Percentiles rank a stretch among this genome's conserved stretches.
Conservation (phyloP, 257 asterid genomes). For the Solanum phureja region DNA sequence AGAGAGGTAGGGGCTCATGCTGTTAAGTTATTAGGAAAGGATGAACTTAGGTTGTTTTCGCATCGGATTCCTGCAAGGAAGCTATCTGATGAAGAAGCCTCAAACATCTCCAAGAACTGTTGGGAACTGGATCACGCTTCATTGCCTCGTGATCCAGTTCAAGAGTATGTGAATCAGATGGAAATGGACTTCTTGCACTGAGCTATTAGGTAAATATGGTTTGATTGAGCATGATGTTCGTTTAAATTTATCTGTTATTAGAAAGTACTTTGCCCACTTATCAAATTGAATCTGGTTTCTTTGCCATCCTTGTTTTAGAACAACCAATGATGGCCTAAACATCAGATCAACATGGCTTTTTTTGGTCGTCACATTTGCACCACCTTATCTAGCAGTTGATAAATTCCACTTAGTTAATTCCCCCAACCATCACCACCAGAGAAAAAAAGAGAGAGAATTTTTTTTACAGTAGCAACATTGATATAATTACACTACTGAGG, state of each 20-base stretch:
- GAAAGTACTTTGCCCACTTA: neutral
- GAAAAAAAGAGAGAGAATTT: neutral
- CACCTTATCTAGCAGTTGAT: neutral
- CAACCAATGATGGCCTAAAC: neutral
- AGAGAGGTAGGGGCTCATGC: conserved; percentile 52
- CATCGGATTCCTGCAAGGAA: conserved; percentile 81
- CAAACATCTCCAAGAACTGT: conserved; percentile 57
- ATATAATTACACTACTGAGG: neutral
- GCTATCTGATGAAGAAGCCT: conserved; percentile 58
- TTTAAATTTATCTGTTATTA: neutral
- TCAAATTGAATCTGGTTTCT: neutral
- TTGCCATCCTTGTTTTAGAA: neutral
- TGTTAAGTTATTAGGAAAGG: conserved; percentile 32
- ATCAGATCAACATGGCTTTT: neutral
- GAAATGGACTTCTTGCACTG: neutral
- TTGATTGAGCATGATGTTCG: neutral
- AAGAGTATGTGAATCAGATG: neutral
- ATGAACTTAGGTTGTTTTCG: conserved; percentile 43
- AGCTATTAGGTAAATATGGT: neutral
- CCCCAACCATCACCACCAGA: neutral
- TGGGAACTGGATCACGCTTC: conserved; percentile 92
- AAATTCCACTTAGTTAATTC: neutral
- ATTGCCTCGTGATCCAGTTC: conserved; percentile 22
- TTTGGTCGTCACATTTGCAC: neutral
- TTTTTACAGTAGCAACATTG: neutral